Conservation (phyloP, 208 protist species). For the Leishmania turanica region DNA sequence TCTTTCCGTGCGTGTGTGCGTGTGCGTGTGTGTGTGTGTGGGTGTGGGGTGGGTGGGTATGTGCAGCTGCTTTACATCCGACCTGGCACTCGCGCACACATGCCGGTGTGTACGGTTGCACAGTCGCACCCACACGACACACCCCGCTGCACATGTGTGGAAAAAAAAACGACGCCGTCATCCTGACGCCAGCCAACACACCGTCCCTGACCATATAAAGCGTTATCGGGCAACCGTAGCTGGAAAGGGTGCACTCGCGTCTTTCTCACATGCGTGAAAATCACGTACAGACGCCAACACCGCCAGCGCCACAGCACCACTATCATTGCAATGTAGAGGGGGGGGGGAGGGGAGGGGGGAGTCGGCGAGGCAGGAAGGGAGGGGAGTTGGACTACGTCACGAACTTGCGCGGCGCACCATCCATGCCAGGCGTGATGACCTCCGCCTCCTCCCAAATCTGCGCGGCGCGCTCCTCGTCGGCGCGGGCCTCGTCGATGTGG, state of each 20-base stretch:
- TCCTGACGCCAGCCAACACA: not conserved
- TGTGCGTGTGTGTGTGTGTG: too few relatives aligned
- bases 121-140: not conserved
- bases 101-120: too few relatives aligned
- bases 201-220: not conserved
- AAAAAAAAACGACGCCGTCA: not conserved
- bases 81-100: too few relatives aligned
- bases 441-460: slow-evolving; percentile 91
- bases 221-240: not conserved
- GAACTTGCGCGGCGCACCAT: slow-evolving; percentile 80
- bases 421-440: slow-evolving; percentile 76
- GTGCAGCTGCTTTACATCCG: too few relatives aligned
- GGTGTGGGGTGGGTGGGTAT: too few relatives aligned
- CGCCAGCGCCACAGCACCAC: not conserved
- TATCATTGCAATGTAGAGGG: not conserved
- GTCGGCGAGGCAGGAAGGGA: not conserved
- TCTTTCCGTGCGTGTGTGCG: too few relatives aligned
- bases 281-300: not conserved
- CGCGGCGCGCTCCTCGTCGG: slow-evolving; percentile 80
- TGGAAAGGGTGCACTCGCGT: not conserved
- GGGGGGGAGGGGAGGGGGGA: not conserved
- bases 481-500: slow-evolving; percentile 81
- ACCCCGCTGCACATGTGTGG: not conserved
- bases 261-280: not conserved
- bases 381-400: slow-evolving; percentile 48